These are phyloP conservation scores for Cephalotrichum gorgonifer DNA, from an alignment of 2,329 filamentous ascomycete genomes.

Conservation along the genomic window DNA sequence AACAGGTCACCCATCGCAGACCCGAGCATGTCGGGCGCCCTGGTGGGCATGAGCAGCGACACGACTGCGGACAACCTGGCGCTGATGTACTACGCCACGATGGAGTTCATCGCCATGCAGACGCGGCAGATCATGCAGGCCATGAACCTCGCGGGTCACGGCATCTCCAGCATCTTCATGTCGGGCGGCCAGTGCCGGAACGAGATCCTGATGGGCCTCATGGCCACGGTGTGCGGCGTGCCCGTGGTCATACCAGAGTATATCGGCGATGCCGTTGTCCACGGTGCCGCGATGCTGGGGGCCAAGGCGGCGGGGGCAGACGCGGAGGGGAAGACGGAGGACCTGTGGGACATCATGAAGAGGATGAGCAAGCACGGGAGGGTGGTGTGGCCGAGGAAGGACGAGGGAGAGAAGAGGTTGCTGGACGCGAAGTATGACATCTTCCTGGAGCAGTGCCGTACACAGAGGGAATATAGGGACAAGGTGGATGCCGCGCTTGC, in stretches of 20 bases:
- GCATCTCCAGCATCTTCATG: constrained; percentile 94
- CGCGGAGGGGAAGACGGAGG: constrained; percentile 60
- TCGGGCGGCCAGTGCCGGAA: constrained; percentile 97
- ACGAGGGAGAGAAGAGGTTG: constrained; percentile 66
- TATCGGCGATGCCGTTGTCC: constrained; percentile 89
- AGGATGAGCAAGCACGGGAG: constrained; percentile 91
- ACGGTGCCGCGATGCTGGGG: constrained; percentile 96
- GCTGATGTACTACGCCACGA: constrained; percentile 85
- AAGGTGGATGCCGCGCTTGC: constrained; percentile 60
- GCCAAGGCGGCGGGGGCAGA: constrained; percentile 83
- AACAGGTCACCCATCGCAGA: constrained; percentile 93
- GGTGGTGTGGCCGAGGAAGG: constrained; percentile 63
- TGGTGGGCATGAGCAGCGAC: constrained; percentile 80
- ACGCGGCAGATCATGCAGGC: constrained; percentile 89
- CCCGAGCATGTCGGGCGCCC: constrained; percentile 80
- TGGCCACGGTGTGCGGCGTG: constrained; percentile 84
- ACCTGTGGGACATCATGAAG: constrained; percentile 95
- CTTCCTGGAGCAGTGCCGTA: constrained; percentile 86
- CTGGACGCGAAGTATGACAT: constrained; percentile 85
- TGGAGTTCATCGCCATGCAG: constrained; percentile 97
- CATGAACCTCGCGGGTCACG: constrained; percentile 86
- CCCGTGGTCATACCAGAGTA: constrained; percentile 90
- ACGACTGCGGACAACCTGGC: constrained; percentile 80
- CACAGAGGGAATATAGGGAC: constrained; percentile 72
- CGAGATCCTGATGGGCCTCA: constrained; percentile 77